A percentile compares a stretch with the other conserved stretches of the same genome.
These are phyloP conservation scores for Malus hybrid DNA, from an alignment of 331 rosid species.

Conservation along the genomic window DNA sequence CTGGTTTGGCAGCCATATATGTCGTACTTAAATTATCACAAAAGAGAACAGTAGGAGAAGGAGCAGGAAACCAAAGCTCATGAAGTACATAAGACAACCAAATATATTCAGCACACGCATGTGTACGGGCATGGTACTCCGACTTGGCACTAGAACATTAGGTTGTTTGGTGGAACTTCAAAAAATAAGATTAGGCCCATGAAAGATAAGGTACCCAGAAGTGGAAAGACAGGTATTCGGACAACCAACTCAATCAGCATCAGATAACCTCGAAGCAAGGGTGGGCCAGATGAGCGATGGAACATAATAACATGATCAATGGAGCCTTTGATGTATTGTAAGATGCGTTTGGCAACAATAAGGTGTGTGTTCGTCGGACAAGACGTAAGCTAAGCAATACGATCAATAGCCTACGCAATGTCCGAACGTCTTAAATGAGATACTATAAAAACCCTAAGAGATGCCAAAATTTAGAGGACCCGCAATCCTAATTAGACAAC, in stretches of 20 bases:
- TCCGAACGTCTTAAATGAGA: not conserved
- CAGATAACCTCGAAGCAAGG: not conserved
- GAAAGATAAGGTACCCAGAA: not conserved
- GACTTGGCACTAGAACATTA: not conserved
- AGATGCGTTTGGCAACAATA: not conserved
- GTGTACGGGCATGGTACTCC: not conserved
- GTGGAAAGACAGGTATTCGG: not conserved
- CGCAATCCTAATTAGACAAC: no score
- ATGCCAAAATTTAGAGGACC: no score
- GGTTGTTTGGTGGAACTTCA: not conserved
- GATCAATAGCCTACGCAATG: not conserved
- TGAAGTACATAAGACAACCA: not conserved
- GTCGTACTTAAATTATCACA: no score
- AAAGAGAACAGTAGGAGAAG: no score
- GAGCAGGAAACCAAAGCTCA: not conserved
- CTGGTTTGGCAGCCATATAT: not conserved
- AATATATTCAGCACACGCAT: not conserved
- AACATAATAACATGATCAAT: not conserved
- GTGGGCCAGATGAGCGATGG: not conserved
- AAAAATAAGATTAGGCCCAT: not conserved
- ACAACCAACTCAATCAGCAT: not conserved
- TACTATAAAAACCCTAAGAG: no score
- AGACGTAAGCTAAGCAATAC: not conserved
- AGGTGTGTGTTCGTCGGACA: not conserved
- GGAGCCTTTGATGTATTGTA: not conserved